These are phyloP conservation scores for Obelidium mucronatum DNA, from an alignment of 192 early-diverging fungal genomes.

Conservation along the genomic window DNA sequence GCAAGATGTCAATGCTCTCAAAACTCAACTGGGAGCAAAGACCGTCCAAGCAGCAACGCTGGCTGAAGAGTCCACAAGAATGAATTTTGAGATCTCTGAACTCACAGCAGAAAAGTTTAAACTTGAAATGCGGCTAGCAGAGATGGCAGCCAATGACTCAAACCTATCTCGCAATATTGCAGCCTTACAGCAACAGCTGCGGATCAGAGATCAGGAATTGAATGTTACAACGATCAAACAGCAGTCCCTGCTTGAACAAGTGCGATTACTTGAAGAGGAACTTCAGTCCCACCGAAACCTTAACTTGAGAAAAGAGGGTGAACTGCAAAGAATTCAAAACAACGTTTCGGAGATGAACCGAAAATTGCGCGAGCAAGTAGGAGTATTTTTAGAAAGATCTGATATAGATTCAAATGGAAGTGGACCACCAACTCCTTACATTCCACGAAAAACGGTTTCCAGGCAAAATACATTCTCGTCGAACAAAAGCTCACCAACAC, in stretches of 20 bases:
- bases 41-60: slow-evolving; percentile 28
- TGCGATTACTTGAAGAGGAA: slow-evolving; percentile 48
- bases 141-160: slow-evolving; percentile 45
- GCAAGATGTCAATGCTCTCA: slow-evolving; percentile 43
- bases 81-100: slow-evolving; percentile 48
- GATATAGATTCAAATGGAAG: not conserved
- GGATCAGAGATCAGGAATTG: slow-evolving; percentile 52
- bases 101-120: slow-evolving; percentile 39
- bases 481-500: not conserved
- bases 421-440: slow-evolving; percentile 3
- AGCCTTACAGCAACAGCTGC: slow-evolving; percentile 44
- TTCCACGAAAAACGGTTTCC: not conserved
- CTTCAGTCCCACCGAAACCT: slow-evolving; percentile 38
- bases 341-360: slow-evolving; percentile 41
- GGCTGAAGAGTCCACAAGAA: slow-evolving; percentile 40
- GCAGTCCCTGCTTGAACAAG: slow-evolving; percentile 44
- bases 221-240: slow-evolving; percentile 41
- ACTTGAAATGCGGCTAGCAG: slow-evolving; percentile 52
- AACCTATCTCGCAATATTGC: slow-evolving; percentile 41
- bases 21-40: slow-evolving; percentile 43
- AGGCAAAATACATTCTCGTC: slow-evolving; percentile 12
- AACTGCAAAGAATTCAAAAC: slow-evolving; percentile 43
- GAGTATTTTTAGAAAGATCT: slow-evolving; percentile 20
- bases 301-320: slow-evolving; percentile 37
- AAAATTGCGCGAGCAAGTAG: slow-evolving; percentile 33